Evolutionary conservation across 495 filamentous ascomycete genomes (phyloP), one percentile per base, ranked within the genome.

Genomic region (Aspergillus steynii): DNA sequence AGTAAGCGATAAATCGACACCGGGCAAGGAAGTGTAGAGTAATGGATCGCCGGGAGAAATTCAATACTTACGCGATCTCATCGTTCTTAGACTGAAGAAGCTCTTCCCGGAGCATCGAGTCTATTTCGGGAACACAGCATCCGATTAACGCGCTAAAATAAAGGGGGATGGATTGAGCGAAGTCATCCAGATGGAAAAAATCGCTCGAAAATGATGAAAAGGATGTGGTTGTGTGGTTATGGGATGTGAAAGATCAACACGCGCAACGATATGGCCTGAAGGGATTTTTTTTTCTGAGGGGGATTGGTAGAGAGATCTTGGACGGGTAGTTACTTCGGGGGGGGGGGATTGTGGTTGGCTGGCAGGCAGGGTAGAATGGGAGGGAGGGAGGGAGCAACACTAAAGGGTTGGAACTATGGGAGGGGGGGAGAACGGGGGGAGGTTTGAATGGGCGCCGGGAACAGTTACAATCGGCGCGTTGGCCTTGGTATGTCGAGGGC

Each of bases 41-140:
- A 58, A 61, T 65, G 55, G 62, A 59, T 67, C 60, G 60, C 56
- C 63, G 37, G 28, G 50, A 64, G 58, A 69, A 66, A 73, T 73
- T 69, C 68, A 71, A 70, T 71, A 84, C 83, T 74, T 79, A 87
- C 84, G 81, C 76, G 77, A 85, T 82, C 78, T 86, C 83, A 78
- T 83, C 81, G 71, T 82, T 80, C 75, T 84, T 86, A 77, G 77
- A 82, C 74, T 77, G 75, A 65, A 80, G 75, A 65, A 80, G 75
- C 73, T 80, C 82, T 77, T 84, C 82, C 66, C 82, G 83, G 77
- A 83, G 76, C 77, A 80, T 80, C 70, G 78, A 76, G 79, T 72
- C 77, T 82, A 79, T 66, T 73, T 76, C 72, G 72, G 75, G 73
- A 74, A 79, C 78, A 75, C 78, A 78, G 81, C 83, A 85, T 85